phyloP scores from a whole-genome alignment of 225 moss, liverwort and hornwort species.

The Anthoceros angustus region DNA sequence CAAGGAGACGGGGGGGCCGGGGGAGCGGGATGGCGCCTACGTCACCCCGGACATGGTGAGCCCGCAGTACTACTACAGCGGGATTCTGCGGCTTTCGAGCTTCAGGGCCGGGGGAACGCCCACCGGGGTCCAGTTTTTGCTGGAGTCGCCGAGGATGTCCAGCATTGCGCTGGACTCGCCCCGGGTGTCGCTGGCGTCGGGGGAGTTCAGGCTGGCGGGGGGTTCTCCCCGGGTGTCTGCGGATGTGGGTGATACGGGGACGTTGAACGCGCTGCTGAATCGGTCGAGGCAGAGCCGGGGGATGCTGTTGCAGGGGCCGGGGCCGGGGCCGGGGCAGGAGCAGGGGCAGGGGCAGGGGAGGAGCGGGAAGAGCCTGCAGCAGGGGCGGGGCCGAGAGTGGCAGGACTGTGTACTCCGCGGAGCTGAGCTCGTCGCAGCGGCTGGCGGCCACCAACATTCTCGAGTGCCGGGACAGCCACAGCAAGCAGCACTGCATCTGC shows the following conservation, averaged over 20 bases:
- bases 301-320: background rate
- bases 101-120: background rate
- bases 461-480: background rate
- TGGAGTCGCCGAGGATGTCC: slow-evolving; percentile 4
- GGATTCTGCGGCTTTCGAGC: slow-evolving; percentile 1
- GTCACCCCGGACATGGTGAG: slow-evolving; percentile 5
- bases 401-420: background rate
- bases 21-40: background rate
- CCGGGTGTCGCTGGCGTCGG: background rate
- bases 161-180: slow-evolving; percentile 1
- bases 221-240: background rate
- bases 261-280: background rate
- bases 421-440: slow-evolving; percentile 1
- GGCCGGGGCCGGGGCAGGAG: background rate
- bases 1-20: background rate
- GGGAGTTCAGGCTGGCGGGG: background rate
- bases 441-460: slow-evolving; percentile 1
- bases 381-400: background rate
- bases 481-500: slow-evolving; percentile 2
- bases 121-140: background rate
- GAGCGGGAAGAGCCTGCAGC: background rate
- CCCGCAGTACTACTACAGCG: slow-evolving; percentile 6
- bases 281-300: background rate
- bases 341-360: background rate
- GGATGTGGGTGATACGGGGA: slow-evolving; percentile 3